phyloP scores from a whole-genome alignment of 139 green algal species.

The Marvania coccoides region DNA sequence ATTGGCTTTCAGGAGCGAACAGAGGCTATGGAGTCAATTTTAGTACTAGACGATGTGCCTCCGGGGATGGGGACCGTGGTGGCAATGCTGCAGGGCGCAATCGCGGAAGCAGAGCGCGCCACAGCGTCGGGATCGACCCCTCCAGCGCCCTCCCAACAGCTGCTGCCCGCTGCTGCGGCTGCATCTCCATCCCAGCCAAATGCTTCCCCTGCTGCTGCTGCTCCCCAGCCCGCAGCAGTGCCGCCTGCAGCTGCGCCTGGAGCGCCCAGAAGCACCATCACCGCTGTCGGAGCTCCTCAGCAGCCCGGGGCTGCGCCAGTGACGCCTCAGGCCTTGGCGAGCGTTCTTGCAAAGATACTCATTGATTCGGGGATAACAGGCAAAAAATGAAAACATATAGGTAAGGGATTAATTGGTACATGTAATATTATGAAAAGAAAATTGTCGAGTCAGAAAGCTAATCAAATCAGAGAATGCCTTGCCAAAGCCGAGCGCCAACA shows the following conservation, averaged over 20 bases:
- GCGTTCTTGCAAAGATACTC: neutral
- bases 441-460: neutral
- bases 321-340: neutral
- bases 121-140: too few relatives aligned
- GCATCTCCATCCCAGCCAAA: neutral
- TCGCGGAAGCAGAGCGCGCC: neutral
- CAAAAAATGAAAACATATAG: neutral
- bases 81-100: neutral
- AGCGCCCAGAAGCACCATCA: neutral
- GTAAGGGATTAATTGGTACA: neutral
- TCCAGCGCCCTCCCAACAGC: too few relatives aligned
- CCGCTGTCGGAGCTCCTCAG: neutral
- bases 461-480: neutral
- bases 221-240: neutral
- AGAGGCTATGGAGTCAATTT: slow-evolving; percentile 7
- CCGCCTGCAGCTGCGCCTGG: neutral
- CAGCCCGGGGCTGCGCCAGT: neutral
- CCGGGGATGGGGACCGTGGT: neutral
- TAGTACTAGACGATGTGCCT: slow-evolving; percentile 4
- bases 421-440: neutral
- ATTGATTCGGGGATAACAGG: neutral
- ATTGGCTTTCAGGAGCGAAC: slow-evolving; percentile 25
- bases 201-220: neutral
- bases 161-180: neutral
- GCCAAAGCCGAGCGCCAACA: slow-evolving; percentile 13